Percentiles rank a stretch among this genome's conserved stretches.
These are phyloP conservation scores for Panellus pusillus DNA, from an alignment of 768 basidiomycete species.

Conservation along the genomic window DNA sequence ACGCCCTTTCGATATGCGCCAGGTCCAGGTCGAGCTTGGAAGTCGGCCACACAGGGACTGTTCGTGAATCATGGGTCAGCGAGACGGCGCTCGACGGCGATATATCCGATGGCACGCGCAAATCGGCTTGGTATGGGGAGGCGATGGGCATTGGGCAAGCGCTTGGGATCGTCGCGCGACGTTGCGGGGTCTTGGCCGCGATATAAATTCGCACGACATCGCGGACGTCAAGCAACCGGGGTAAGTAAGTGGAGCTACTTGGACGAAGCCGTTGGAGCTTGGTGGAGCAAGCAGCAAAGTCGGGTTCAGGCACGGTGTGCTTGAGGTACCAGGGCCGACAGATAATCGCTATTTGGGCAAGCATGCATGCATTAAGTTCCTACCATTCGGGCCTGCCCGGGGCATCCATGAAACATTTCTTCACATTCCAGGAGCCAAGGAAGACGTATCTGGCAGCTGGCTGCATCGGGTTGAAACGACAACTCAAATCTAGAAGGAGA, in stretches of 20 bases:
- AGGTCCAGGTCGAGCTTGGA: slow-evolving; percentile 20
- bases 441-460: too few relatives aligned
- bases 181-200: slow-evolving; percentile 7
- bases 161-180: slow-evolving; percentile 2
- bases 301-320: slow-evolving; percentile 13
- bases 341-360: too few relatives aligned
- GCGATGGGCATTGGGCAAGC: slow-evolving; percentile 4
- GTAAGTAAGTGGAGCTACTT: background rate
- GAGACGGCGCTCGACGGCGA: slow-evolving; percentile 13
- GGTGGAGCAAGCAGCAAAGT: slow-evolving; percentile 13
- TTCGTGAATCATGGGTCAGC: background rate
- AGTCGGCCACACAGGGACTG: slow-evolving; percentile 2
- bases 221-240: slow-evolving; percentile 15
- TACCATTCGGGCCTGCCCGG: too few relatives aligned
- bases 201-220: slow-evolving; percentile 19
- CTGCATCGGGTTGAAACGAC: too few relatives aligned
- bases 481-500: too few relatives aligned
- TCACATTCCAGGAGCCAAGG: too few relatives aligned
- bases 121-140: slow-evolving; percentile 4
- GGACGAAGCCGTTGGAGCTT: slow-evolving; percentile 12
- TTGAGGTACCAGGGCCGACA: slow-evolving; percentile 22
- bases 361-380: too few relatives aligned
- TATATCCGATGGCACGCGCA: slow-evolving; percentile 2
- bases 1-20: slow-evolving; percentile 21
- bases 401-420: too few relatives aligned